Evolutionary conservation across 2,329 filamentous ascomycete species (phyloP), one percentile per base, ranked within the genome.

Genomic region (Aureobasidium pullulans): DNA sequence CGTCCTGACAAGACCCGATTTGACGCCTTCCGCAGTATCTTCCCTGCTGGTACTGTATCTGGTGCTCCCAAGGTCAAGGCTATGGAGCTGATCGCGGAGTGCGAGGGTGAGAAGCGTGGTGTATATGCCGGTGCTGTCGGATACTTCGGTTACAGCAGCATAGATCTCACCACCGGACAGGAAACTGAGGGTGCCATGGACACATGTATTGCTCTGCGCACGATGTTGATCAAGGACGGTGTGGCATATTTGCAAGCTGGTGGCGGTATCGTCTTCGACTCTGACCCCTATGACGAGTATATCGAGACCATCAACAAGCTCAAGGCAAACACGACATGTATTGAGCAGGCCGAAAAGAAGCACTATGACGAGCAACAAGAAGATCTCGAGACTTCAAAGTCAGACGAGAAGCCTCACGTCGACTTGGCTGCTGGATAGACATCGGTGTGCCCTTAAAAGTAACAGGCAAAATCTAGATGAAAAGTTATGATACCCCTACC

Each of bases 281-380:
- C 89, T 42, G 92, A 96, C 70, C 88, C 82, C 36, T 87, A 88
- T 67, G 90, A 96, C 64, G 94, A 97, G 74, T 96, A 92, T 80
- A 84, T 93, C 74, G 90, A 97, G 82, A 96, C 95, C 64, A 90
- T 94, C 77, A 97, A 99, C 79, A 99, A 99, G 81, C 79, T 96
- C 49, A 86, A 88, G 29, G 89, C 90, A 46, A 96, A 96, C 72
- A 90, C 95, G 79, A 83, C 88, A 66, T 94, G 90, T 74, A 92
- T 97, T 72, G 87, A 85, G 61, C 84, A 86, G 54, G 93, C 92
- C 1, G 93, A 96, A 76, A 81, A 87, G 71, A 79, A 81, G 71
- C 84, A 86, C 72, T 70, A 79, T 63, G 78, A 73, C 63, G 75
- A 78, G 69, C 73, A 78, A 67, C 66, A 69, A 62, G 62, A 60